These are phyloP conservation scores for Candida sp. DNA, from an alignment of 1,139 yeast genomes.

Conservation along the genomic window DNA sequence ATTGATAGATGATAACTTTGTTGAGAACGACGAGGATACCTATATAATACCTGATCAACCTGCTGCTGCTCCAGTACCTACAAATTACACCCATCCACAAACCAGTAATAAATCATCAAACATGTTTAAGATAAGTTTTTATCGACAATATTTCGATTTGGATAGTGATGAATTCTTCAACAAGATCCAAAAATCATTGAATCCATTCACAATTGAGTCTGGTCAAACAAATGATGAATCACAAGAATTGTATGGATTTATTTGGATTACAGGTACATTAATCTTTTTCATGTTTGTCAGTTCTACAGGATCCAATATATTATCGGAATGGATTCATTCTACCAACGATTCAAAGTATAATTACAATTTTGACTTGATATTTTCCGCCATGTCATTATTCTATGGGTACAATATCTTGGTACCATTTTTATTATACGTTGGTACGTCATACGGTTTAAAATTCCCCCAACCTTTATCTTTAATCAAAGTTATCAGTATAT, in stretches of 20 bases:
- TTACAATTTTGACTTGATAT: conserved; percentile 59
- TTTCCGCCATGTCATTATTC: conserved; percentile 62
- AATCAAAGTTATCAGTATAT: conserved; percentile 52
- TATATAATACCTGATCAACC: conserved; percentile 2
- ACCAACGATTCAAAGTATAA: conserved; percentile 41
- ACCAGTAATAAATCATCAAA: conserved; percentile 24
- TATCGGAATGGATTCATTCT: conserved; percentile 44
- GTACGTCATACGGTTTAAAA: conserved; percentile 42
- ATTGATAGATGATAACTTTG: not conserved
- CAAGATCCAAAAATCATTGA: conserved; percentile 40
- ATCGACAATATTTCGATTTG: conserved; percentile 59
- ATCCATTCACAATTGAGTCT: conserved; percentile 35
- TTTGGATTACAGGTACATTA: conserved; percentile 83
- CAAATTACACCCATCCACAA: not conserved
- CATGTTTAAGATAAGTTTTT: conserved; percentile 53
- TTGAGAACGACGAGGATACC: not conserved
- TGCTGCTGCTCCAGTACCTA: not conserved
- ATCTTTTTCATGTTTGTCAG: conserved; percentile 72
- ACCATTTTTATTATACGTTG: conserved; percentile 52
- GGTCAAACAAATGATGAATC: conserved; percentile 29
- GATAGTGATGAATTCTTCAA: conserved; percentile 57
- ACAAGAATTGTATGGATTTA: conserved; percentile 66
- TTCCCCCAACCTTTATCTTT: conserved; percentile 38
- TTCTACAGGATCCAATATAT: conserved; percentile 51
- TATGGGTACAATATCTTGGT: conserved; percentile 70